A percentile compares a stretch with the other conserved stretches of the same genome.
phyloP scores from a whole-genome alignment of 2,329 filamentous ascomycete species.

The Pestalotiopsis sp. region DNA sequence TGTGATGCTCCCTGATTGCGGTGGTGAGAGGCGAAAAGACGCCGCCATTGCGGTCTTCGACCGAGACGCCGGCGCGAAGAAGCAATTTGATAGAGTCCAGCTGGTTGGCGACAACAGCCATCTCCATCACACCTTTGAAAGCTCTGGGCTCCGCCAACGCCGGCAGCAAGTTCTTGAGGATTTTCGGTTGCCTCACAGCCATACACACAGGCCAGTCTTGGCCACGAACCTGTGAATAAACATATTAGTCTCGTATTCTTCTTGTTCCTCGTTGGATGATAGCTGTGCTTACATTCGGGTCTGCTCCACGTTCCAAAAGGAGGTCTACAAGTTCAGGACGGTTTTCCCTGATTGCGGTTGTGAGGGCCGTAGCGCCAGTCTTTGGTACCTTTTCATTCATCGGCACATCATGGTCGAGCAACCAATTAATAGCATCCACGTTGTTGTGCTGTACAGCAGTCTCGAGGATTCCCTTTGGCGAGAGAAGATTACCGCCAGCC shows the following conservation, averaged over 20 bases:
- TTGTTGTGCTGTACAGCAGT: conserved; percentile 65
- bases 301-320: conserved; percentile 41
- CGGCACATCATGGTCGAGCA: conserved; percentile 62
- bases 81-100: conserved; percentile 69
- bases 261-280: too few relatives aligned
- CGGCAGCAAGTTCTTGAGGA: conserved; percentile 61
- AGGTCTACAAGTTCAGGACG: conserved; percentile 61
- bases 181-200: conserved; percentile 63
- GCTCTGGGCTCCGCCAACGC: conserved; percentile 60
- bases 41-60: conserved; percentile 73
- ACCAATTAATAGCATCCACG: conserved; percentile 60
- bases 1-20: conserved; percentile 64
- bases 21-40: conserved; percentile 73
- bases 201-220: conserved; percentile 74
- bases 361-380: conserved; percentile 61
- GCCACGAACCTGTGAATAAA: conserved; percentile 47
- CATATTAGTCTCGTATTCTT: too few relatives aligned
- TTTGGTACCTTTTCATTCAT: conserved; percentile 61
- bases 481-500: conserved; percentile 61
- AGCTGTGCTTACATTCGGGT: conserved; percentile 42
- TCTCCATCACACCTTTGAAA: conserved; percentile 69
- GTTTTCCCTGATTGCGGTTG: conserved; percentile 66
- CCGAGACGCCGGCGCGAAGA: conserved; percentile 64
- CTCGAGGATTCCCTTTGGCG: conserved; percentile 67
- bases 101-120: conserved; percentile 68